Base-by-base conservation (phyloP, 2,329 filamentous ascomycete species). In the Claviceps maximensis region DNA sequence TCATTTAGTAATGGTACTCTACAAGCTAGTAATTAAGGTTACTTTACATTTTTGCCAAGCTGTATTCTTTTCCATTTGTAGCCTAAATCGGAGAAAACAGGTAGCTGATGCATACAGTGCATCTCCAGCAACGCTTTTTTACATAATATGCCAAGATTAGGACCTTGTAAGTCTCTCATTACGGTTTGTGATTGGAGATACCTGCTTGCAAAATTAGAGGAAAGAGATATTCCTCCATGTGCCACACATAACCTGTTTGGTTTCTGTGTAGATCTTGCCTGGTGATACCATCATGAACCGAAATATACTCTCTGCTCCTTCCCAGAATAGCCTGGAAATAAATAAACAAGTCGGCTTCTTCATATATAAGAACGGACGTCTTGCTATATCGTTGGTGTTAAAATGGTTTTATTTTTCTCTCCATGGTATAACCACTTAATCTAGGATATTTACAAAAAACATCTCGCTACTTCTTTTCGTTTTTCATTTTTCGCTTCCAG, bases 11-110 rank as follows among this genome's bases (percentile, higher is more conserved):
- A 44, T 42, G 31, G 41, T 6, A 40, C 41, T 6, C 19, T 48
- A 36, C 51, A 47, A 57, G 23, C 36, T 41, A 6, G 29, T n/a
- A 41, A 21, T 38, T 49, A 29, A 49, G 47, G 33, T 49, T 49
- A 49, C 47, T 41, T 19, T 19, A 40, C 17, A 41, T 49, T 6
- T 6, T 17, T 36, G 47, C 47, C 33, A 41, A 49, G 47, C 29
- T 41, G 47, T 17, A 19, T 15, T 10, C 6, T 27, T 27, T 40
- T 13, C 47, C 9, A 2, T 15, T 40, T 41, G 25, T 8, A 27
- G 23, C 17, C 38, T 8, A 29, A 19, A 15, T 49, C 47, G 33
- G 47, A 36, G 36, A 3, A 19, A 7, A 49, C 33, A 49, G 47
- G 47, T 15, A 49, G 47, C 21, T 27, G 6, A 15, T 49, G 47